These are phyloP conservation scores for Amauroascus niger DNA, from an alignment of 2,329 filamentous ascomycete genomes.

Conservation along the genomic window DNA sequence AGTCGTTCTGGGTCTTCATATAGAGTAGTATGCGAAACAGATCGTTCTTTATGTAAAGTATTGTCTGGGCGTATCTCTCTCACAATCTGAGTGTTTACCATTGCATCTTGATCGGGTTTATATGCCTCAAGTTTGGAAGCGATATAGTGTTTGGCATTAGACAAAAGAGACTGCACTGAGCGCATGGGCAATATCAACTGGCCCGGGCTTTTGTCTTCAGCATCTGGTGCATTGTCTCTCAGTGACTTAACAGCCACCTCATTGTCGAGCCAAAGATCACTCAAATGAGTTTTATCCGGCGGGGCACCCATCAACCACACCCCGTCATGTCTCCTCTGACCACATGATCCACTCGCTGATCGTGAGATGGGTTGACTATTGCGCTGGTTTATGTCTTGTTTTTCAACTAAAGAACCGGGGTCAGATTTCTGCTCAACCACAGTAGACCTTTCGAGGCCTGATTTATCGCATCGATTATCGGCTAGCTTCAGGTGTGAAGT, in stretches of 20 bases:
- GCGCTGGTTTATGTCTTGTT: background rate
- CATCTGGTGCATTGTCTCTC: background rate
- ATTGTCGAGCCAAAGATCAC: background rate
- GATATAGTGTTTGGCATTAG: slow-evolving; percentile 5
- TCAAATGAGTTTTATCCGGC: background rate
- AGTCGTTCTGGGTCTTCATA: slow-evolving; percentile 20
- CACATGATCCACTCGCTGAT: background rate
- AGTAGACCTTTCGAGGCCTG: background rate
- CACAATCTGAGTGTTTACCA: background rate
- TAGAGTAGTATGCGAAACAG: slow-evolving; percentile 2
- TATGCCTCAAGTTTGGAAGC: slow-evolving; percentile 5
- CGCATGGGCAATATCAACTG: background rate
- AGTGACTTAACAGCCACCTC: background rate
- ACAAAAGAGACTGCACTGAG: background rate
- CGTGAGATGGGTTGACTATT: background rate
- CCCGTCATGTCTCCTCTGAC: background rate
- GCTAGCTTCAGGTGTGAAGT: background rate
- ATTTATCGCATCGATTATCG: background rate
- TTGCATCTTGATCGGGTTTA: background rate
- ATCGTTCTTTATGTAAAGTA: background rate
- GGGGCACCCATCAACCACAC: background rate
- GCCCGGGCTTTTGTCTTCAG: background rate
- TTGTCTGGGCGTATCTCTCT: background rate
- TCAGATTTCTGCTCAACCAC: background rate
- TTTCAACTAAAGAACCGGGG: background rate